Percentiles rank a stretch among this genome's conserved stretches.
Evolutionary conservation across 495 filamentous ascomycete genomes (phyloP).

Genomic region (Talaromyces adpressus): DNA sequence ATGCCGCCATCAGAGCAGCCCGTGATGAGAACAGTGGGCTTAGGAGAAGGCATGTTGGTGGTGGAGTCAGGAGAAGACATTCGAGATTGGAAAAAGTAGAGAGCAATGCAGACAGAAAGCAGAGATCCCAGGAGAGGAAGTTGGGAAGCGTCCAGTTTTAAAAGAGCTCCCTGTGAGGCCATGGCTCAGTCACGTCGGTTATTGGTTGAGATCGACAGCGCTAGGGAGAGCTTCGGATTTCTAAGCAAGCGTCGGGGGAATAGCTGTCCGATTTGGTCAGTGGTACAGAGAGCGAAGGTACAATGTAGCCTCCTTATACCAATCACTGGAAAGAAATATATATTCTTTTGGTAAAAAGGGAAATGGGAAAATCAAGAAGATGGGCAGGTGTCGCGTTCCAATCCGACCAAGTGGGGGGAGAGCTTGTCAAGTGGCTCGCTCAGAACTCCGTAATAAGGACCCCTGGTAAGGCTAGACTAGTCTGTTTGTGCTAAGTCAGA

Average conservation of each 20-base stretch:
- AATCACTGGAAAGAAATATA: background rate
- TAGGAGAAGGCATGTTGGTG: slow-evolving; percentile 7
- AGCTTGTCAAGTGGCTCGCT: too few relatives aligned
- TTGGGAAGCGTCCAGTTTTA: background rate
- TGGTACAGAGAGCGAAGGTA: background rate
- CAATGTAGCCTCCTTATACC: background rate
- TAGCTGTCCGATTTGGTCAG: background rate
- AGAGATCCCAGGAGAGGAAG: background rate
- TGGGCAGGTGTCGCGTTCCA: background rate
- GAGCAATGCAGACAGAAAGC: background rate
- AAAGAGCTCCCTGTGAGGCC: background rate
- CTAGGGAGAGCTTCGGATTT: slow-evolving; percentile 1
- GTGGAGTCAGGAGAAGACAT: background rate
- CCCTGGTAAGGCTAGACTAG: background rate
- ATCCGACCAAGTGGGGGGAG: too few relatives aligned
- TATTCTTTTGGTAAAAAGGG: background rate
- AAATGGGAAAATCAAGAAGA: background rate
- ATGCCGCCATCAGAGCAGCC: slow-evolving; percentile 47
- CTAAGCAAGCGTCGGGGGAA: background rate
- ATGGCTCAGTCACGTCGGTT: background rate
- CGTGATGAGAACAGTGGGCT: slow-evolving; percentile 35
- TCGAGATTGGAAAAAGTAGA: background rate
- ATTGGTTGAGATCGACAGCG: background rate
- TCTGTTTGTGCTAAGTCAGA: background rate
- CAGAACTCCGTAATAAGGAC: background rate